These are phyloP conservation scores for Blepharisma stoltei DNA, from an alignment of 73 alveolate genomes.

Conservation along the genomic window DNA sequence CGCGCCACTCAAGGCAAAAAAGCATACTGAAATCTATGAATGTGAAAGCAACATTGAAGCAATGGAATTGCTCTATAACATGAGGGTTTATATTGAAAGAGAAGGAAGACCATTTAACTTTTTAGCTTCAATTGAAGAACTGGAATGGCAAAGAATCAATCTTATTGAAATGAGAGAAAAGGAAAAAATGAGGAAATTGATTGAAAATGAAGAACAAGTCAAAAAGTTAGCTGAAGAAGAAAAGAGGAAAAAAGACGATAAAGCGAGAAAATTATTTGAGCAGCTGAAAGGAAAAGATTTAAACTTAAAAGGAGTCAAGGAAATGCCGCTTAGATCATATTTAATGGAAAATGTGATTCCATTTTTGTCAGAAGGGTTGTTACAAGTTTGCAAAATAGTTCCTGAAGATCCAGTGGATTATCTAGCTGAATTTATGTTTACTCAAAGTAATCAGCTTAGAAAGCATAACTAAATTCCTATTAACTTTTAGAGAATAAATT, in stretches of 20 bases:
- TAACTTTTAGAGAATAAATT: too few relatives aligned
- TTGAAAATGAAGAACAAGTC: neutral
- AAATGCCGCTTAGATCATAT: conserved; percentile 85
- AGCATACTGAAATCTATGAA: conserved; percentile 53
- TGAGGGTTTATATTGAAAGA: conserved; percentile 33
- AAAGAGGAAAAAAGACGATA: conserved; percentile 25
- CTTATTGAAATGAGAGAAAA: conserved; percentile 15
- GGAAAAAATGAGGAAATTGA: neutral
- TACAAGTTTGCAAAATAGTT: conserved; percentile 81
- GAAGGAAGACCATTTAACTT: conserved; percentile 40
- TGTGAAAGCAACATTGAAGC: conserved; percentile 44
- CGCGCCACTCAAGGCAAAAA: too few relatives aligned
- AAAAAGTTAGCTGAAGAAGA: conserved; percentile 21
- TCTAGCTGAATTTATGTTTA: conserved; percentile 44
- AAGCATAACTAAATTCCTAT: neutral
- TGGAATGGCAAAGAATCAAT: neutral
- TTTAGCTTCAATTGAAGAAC: conserved; percentile 33
- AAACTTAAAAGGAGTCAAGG: conserved; percentile 71
- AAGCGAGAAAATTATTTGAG: conserved; percentile 47
- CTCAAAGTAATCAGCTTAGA: conserved; percentile 14
- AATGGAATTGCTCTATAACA: neutral
- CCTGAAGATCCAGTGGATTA: conserved; percentile 95
- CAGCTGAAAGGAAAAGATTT: conserved; percentile 79
- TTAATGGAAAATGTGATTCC: conserved; percentile 92
- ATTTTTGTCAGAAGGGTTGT: conserved; percentile 80